These are phyloP conservation scores for Globisporangium takayamanum DNA, from an alignment of 352 stramenopile species.

Conservation along the genomic window DNA sequence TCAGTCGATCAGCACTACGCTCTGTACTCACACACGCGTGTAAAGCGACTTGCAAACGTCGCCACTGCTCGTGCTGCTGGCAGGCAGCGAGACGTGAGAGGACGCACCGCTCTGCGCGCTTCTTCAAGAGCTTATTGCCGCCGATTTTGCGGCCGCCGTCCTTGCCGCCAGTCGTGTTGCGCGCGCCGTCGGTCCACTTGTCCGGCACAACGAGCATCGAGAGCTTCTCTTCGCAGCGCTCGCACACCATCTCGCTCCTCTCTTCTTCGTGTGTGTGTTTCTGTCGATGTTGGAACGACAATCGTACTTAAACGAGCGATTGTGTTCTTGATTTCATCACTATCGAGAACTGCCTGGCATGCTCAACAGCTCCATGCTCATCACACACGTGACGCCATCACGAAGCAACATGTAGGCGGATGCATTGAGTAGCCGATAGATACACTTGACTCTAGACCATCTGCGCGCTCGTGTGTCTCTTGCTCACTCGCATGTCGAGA, in stretches of 20 bases:
- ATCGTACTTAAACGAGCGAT: no score
- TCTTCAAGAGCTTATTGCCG: constrained; percentile 38
- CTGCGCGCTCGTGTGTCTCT: not conserved
- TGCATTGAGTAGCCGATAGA: no score
- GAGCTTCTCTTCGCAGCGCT: constrained; percentile 74
- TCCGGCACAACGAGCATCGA: constrained; percentile 69
- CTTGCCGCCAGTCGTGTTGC: constrained; percentile 36
- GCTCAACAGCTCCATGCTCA: no score
- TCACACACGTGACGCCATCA: no score
- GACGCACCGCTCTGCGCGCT: constrained; percentile 32
- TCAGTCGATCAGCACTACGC: not conserved
- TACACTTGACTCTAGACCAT: not conserved
- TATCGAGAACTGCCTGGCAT: no score
- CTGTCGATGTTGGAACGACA: not conserved
- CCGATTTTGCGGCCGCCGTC: constrained; percentile 23
- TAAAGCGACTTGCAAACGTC: no score
- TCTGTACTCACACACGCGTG: not conserved
- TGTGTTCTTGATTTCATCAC: no score
- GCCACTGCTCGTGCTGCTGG: no score
- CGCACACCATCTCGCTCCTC: constrained; percentile 48
- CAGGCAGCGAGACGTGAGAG: not conserved
- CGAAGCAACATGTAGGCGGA: no score
- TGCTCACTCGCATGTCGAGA: not conserved
- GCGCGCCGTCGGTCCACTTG: constrained; percentile 63
- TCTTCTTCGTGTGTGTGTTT: not conserved